Conservation (phyloP, 192 early-diverging fungal species). For the Dissophora globulifera region DNA sequence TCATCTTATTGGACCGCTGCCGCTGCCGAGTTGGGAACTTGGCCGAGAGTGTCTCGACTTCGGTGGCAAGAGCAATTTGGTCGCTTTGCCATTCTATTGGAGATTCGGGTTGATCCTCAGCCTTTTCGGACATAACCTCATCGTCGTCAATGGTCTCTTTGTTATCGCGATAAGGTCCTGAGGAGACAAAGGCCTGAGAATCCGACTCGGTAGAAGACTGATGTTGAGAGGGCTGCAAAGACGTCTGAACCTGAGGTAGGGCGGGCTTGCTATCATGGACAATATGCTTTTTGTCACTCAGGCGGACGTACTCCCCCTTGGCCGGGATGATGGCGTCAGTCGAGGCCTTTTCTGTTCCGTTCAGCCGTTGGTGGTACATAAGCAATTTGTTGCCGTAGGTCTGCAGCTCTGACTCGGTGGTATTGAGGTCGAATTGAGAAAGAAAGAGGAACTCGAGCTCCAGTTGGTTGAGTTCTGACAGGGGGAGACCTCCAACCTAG, state of each 20-base stretch:
- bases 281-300: constrained; percentile 35
- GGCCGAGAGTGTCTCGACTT: constrained; percentile 1
- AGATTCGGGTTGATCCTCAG: constrained; percentile 20
- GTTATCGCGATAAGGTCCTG: constrained; percentile 45
- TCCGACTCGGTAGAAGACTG: constrained; percentile 9
- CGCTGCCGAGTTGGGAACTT: constrained; percentile 27
- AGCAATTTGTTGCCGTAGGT: constrained; percentile 70
- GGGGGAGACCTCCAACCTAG: constrained; percentile 78
- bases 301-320: constrained; percentile 36
- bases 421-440: constrained; percentile 74
- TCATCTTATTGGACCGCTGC: constrained; percentile 51
- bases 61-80: constrained; percentile 19
- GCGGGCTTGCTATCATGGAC: constrained; percentile 15
- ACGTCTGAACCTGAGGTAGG: constrained; percentile 22
- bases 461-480: constrained; percentile 76
- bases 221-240: constrained; percentile 6
- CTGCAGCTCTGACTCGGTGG: constrained; percentile 70
- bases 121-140: constrained; percentile 46
- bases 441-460: constrained; percentile 82
- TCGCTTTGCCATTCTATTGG: constrained; percentile 29
- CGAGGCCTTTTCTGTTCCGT: constrained; percentile 37
- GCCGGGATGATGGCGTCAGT: constrained; percentile 42
- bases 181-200: constrained; percentile 9
- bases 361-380: constrained; percentile 53
- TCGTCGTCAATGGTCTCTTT: constrained; percentile 52